phyloP scores from a whole-genome alignment of 768 basidiomycete genomes.

The Hypholoma fasciculare region DNA sequence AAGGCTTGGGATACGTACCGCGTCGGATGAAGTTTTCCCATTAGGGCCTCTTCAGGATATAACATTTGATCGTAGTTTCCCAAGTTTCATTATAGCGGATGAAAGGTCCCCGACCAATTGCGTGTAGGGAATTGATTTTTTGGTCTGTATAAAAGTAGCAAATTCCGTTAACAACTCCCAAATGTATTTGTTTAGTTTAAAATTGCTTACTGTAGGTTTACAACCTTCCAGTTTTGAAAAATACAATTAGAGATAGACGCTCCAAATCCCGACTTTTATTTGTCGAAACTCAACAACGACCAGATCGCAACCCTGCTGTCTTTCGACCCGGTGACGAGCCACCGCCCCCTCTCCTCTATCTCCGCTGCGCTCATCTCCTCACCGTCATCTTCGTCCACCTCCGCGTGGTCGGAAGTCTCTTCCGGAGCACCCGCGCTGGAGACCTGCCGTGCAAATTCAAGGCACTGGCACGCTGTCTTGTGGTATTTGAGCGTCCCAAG shows the following conservation, averaged over 20 bases:
- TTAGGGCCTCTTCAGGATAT: too few relatives aligned
- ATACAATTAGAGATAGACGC: too few relatives aligned
- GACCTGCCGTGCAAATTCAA: slow-evolving; percentile 61
- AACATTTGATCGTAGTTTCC: too few relatives aligned
- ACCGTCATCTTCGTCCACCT: slow-evolving; percentile 42
- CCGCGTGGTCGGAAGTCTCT: slow-evolving; percentile 15
- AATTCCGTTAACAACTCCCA: too few relatives aligned
- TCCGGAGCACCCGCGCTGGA: neutral
- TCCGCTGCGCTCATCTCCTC: slow-evolving; percentile 52
- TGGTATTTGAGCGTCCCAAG: slow-evolving; percentile 87
- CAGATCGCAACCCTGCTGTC: slow-evolving; percentile 75
- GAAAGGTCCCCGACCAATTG: too few relatives aligned
- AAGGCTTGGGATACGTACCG: neutral
- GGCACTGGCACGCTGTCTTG: slow-evolving; percentile 70
- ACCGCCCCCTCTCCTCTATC: slow-evolving; percentile 46
- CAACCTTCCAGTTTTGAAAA: too few relatives aligned
- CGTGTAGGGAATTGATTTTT: too few relatives aligned
- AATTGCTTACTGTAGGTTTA: neutral
- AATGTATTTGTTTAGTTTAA: neutral
- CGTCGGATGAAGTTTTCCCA: too few relatives aligned
- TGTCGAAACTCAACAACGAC: slow-evolving; percentile 57
- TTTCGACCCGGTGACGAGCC: slow-evolving; percentile 67
- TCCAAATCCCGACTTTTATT: slow-evolving; percentile 10
- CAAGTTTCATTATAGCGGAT: too few relatives aligned
- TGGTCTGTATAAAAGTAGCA: too few relatives aligned